Percentiles rank a stretch among this genome's conserved stretches.
phyloP scores from a whole-genome alignment of 768 basidiomycete genomes.

The Neoboletus brunneissimus region DNA sequence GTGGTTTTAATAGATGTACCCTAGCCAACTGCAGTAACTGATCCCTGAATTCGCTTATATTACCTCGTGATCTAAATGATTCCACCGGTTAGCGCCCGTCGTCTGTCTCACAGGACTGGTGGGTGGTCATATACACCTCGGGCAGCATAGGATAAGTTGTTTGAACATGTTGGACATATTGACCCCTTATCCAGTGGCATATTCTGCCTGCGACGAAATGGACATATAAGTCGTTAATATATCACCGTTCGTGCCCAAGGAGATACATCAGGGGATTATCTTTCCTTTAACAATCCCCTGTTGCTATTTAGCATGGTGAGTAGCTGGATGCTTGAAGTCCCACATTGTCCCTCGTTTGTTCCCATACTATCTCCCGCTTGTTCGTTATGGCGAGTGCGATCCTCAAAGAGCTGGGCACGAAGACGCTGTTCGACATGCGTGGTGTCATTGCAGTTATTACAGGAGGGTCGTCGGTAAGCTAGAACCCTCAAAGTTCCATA shows the following conservation, averaged over 20 bases:
- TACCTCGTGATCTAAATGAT: background rate
- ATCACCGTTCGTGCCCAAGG: too few relatives aligned
- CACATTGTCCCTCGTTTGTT: background rate
- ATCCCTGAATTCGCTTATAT: background rate
- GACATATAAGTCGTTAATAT: too few relatives aligned
- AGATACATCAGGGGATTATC: too few relatives aligned
- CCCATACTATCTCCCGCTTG: background rate
- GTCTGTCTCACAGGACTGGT: too few relatives aligned
- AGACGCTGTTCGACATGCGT: background rate
- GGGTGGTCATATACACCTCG: too few relatives aligned
- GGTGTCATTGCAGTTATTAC: background rate
- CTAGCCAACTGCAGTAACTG: constrained; percentile 10
- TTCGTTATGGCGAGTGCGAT: background rate
- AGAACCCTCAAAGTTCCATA: background rate
- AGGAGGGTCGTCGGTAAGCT: background rate
- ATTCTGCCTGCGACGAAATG: too few relatives aligned
- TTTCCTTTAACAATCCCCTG: too few relatives aligned
- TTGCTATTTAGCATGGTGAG: too few relatives aligned
- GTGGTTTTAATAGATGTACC: constrained; percentile 17
- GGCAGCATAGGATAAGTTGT: too few relatives aligned
- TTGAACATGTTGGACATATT: too few relatives aligned
- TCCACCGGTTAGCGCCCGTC: background rate
- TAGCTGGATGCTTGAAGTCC: background rate
- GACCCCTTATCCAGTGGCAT: too few relatives aligned
- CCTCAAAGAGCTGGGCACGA: background rate